Evolutionary conservation across 441 rosid species (phyloP).

Genomic region (Erodium moschatum): DNA sequence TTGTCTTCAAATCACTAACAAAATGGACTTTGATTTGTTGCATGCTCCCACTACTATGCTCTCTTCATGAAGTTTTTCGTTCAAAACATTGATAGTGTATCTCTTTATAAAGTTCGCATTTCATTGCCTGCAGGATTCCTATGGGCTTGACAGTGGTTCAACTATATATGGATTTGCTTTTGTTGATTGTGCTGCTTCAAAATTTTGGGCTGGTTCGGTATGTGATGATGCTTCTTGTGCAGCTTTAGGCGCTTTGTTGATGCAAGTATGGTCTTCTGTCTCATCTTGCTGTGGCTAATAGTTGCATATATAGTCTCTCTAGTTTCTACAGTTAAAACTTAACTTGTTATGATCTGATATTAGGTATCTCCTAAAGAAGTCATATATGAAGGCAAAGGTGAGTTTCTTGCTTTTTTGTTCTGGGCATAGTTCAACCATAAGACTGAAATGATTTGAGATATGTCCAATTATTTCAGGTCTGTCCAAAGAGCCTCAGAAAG

Average conservation of each 20-base stretch:
- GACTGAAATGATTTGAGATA: constrained; percentile 10
- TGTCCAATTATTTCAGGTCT: constrained; percentile 48
- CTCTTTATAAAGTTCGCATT: constrained; percentile 6
- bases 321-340: constrained; percentile 16
- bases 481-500: constrained; percentile 74
- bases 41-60: not conserved
- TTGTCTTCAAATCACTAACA: not conserved
- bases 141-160: constrained; percentile 42
- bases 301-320: constrained; percentile 10
- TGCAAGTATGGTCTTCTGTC: constrained; percentile 60
- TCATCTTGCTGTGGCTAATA: constrained; percentile 9
- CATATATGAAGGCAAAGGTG: constrained; percentile 73
- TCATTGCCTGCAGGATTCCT: constrained; percentile 34
- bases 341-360: constrained; percentile 18
- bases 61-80: constrained; percentile 1
- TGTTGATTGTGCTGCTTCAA: constrained; percentile 87
- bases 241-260: constrained; percentile 77
- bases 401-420: constrained; percentile 17
- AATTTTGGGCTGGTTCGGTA: constrained; percentile 82
- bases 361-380: constrained; percentile 97
- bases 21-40: constrained; percentile 5
- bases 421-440: constrained; percentile 6
- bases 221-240: constrained; percentile 74
- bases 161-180: constrained; percentile 83
- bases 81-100: not conserved